phyloP scores from a whole-genome alignment of 2,329 filamentous ascomycete species.

The Aspergillus quadricinctus region DNA sequence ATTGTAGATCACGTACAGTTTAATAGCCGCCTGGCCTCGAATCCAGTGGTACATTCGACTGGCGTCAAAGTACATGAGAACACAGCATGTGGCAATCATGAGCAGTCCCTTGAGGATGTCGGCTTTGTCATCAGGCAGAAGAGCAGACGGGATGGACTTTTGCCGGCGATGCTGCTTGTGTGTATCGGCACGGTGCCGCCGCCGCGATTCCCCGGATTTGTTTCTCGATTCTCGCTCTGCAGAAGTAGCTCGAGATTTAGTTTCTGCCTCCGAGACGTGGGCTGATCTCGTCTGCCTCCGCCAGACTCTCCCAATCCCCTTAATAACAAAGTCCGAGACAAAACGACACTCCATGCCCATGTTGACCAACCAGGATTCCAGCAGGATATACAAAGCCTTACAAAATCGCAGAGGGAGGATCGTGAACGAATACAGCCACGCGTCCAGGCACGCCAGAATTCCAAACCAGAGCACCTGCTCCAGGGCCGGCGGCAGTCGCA shows the following conservation, averaged over 20 bases:
- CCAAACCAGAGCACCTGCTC: constrained; percentile 86
- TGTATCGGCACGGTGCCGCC: constrained; percentile 25
- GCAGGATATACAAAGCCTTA: constrained; percentile 71
- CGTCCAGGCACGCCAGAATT: constrained; percentile 83
- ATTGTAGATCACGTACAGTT: constrained; percentile 98
- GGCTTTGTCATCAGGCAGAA: constrained; percentile 88
- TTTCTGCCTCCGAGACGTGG: constrained; percentile 17
- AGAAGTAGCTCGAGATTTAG: constrained; percentile 10
- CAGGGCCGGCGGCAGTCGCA: constrained; percentile 74
- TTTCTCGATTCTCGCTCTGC: constrained; percentile 20
- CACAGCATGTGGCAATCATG: constrained; percentile 77
- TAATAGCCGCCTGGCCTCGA: constrained; percentile 91
- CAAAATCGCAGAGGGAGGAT: constrained; percentile 86
- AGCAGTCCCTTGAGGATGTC: constrained; percentile 88
- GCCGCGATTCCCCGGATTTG: constrained; percentile 17
- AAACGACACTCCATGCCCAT: constrained; percentile 67
- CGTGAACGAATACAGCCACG: constrained; percentile 95
- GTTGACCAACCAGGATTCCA: constrained; percentile 72
- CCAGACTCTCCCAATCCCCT: constrained; percentile 77
- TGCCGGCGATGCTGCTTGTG: constrained; percentile 59
- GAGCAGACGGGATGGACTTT: constrained; percentile 77
- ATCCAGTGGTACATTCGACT: constrained; percentile 98
- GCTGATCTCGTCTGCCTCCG: constrained; percentile 41
- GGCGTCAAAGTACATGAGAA: constrained; percentile 87
- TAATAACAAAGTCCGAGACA: constrained; percentile 71